Percentiles rank a stretch among this genome's conserved stretches.
phyloP scores from a whole-genome alignment of 106 monocot species.

The Chionographis japonica region DNA sequence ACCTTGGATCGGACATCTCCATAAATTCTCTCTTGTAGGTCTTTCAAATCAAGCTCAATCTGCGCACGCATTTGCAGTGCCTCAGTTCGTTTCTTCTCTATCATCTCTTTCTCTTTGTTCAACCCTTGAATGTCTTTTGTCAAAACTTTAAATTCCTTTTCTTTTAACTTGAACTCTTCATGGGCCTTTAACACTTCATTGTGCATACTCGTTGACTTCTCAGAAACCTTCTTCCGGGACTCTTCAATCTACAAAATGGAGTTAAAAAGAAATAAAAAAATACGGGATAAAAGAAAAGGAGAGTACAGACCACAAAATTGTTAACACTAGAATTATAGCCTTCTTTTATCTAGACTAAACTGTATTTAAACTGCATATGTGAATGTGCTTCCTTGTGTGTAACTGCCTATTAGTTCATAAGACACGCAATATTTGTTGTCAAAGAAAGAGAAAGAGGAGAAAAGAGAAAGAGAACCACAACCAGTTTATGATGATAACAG shows the following conservation, averaged over 20 bases:
- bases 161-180: slow-evolving; percentile 56
- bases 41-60: slow-evolving; percentile 92
- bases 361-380: too few species aligned
- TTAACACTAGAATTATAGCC: too few species aligned
- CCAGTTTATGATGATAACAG: too few species aligned
- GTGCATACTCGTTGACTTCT: slow-evolving; percentile 67
- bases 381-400: too few species aligned
- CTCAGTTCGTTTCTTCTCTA: slow-evolving; percentile 60
- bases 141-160: slow-evolving; percentile 69
- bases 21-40: slow-evolving; percentile 72
- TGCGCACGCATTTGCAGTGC: slow-evolving; percentile 66
- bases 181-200: slow-evolving; percentile 60
- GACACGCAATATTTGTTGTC: too few species aligned
- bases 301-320: too few species aligned
- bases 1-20: slow-evolving; percentile 75
- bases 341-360: too few species aligned
- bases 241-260: slow-evolving; percentile 67
- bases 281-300: too few species aligned
- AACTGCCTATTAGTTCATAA: too few species aligned
- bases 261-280: background rate
- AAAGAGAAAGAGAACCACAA: too few species aligned
- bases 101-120: slow-evolving; percentile 62
- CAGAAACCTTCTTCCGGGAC: slow-evolving; percentile 55
- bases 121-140: slow-evolving; percentile 70
- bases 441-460: too few species aligned